Percentiles rank a stretch among this genome's conserved stretches.
These are phyloP conservation scores for Fusarium staphyleae DNA, from an alignment of 2,329 filamentous ascomycete genomes.

Conservation along the genomic window DNA sequence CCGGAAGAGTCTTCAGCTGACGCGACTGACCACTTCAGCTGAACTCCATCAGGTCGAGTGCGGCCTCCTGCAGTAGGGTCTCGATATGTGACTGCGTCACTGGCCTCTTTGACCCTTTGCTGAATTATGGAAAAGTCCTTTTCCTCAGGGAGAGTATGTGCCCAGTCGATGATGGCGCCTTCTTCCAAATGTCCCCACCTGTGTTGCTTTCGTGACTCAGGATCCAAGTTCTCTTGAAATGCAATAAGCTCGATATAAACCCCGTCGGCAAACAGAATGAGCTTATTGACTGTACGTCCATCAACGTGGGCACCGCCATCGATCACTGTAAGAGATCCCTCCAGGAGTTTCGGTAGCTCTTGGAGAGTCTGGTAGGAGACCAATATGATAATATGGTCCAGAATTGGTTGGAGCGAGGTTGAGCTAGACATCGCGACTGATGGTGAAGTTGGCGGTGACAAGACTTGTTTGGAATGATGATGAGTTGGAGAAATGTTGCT, in stretches of 20 bases:
- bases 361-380: constrained; percentile 19
- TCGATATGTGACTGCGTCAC: neutral
- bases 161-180: constrained; percentile 21
- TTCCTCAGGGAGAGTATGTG: constrained; percentile 14
- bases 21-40: constrained; percentile 24
- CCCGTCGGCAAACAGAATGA: constrained; percentile 14
- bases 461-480: too few relatives aligned
- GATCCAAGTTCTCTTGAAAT: constrained; percentile 18
- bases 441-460: neutral
- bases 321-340: constrained; percentile 11
- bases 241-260: constrained; percentile 31
- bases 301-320: constrained; percentile 23
- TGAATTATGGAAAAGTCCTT: constrained; percentile 16
- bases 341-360: constrained; percentile 6
- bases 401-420: neutral
- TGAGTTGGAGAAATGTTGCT: too few relatives aligned
- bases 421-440: neutral
- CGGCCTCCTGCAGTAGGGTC: constrained; percentile 19
- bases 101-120: neutral
- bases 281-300: constrained; percentile 24
- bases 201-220: constrained; percentile 14
- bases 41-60: constrained; percentile 20
- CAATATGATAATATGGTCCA: constrained; percentile 24
- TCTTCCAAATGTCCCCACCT: constrained; percentile 23
- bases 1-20: constrained; percentile 10